These are phyloP conservation scores for Agarophyton chilense DNA, from an alignment of 23 red algal species.

Conservation along the genomic window DNA sequence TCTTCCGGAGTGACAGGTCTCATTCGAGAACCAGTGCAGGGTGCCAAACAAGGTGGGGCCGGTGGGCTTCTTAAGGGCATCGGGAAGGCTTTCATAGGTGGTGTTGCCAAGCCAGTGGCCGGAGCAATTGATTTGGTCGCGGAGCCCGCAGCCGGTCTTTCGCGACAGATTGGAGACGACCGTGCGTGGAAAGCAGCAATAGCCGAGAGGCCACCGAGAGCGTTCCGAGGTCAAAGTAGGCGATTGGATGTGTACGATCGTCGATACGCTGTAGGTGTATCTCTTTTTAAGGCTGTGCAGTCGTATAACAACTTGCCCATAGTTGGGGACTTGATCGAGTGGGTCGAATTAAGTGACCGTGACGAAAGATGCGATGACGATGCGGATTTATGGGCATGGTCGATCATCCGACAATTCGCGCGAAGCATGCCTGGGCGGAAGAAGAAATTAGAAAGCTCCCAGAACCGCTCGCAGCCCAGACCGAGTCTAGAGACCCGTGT, in stretches of 20 bases:
- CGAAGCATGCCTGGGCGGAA: slow-evolving; percentile 62
- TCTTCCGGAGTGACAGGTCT: slow-evolving; percentile 88
- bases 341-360: slow-evolving; percentile 73
- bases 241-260: slow-evolving; percentile 54
- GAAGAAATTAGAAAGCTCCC: neutral
- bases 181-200: neutral
- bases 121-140: slow-evolving; percentile 93
- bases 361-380: slow-evolving; percentile 6
- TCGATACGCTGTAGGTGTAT: slow-evolving; percentile 40
- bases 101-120: slow-evolving; percentile 80
- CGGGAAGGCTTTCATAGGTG: slow-evolving; percentile 84
- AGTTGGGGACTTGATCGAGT: slow-evolving; percentile 52
- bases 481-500: slow-evolving; percentile 24
- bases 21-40: slow-evolving; percentile 82
- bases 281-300: slow-evolving; percentile 55
- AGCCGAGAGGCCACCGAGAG: slow-evolving; percentile 64
- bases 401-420: slow-evolving; percentile 44
- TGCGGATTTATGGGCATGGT: slow-evolving; percentile 61
- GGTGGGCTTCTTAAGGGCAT: slow-evolving; percentile 80
- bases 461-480: neutral
- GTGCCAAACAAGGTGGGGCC: slow-evolving; percentile 79
- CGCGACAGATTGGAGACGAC: slow-evolving; percentile 46
- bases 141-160: slow-evolving; percentile 87
- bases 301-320: slow-evolving; percentile 4
- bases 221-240: slow-evolving; percentile 51